These are phyloP conservation scores for Adansonia digitata DNA, from an alignment of 345 rosid species.

Conservation along the genomic window DNA sequence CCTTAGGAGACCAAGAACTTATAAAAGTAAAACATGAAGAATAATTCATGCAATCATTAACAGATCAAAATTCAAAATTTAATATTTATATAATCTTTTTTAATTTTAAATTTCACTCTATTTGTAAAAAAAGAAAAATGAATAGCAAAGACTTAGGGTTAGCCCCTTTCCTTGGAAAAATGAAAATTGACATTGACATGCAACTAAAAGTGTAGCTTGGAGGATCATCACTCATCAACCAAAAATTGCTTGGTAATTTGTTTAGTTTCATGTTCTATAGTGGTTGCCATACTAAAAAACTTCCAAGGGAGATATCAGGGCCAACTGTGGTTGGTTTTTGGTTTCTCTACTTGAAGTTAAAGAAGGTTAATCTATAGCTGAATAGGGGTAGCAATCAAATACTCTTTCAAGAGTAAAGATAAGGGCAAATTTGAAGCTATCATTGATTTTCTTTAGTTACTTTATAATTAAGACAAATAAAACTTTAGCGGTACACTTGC, in stretches of 20 bases:
- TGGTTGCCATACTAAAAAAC: background rate
- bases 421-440: background rate
- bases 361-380: background rate
- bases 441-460: background rate
- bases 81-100: too few relatives aligned
- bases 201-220: slow-evolving; percentile 18
- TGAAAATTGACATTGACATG: slow-evolving; percentile 24
- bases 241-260: background rate
- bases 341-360: background rate
- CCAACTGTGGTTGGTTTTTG: background rate
- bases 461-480: background rate
- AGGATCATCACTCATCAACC: slow-evolving; percentile 13
- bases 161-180: slow-evolving; percentile 12
- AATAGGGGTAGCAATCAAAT: too few relatives aligned
- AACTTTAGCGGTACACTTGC: background rate
- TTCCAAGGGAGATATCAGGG: background rate
- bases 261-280: background rate
- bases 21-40: too few relatives aligned
- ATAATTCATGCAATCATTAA: too few relatives aligned
- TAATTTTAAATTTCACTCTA: too few relatives aligned
- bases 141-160: background rate
- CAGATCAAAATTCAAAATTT: too few relatives aligned
- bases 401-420: too few relatives aligned
- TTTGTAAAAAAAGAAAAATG: background rate
- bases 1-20: too few relatives aligned